Base-by-base conservation (phyloP, 805 yeast genomes). In the Kodamaea neixiangensis region DNA sequence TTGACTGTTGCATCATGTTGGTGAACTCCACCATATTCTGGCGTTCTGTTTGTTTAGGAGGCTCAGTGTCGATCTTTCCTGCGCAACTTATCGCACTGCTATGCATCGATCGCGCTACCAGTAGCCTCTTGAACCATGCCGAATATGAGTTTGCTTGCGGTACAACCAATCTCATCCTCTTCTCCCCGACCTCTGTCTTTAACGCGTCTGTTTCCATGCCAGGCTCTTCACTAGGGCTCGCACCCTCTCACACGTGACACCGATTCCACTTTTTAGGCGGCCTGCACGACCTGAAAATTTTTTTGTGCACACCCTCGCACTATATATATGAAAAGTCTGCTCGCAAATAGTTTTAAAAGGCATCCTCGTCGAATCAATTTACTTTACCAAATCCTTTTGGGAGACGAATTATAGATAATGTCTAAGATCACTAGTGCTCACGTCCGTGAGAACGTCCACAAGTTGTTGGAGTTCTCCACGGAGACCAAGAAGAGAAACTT, bases 401-500 rank as follows among this genome's bases (percentile, higher is more conserved):
- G 89, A 87, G 94, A 87, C 92, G 83, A 76, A 57, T 64, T 9
- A 60, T 59, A 45, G 54, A 61, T 65, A 62, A 87, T 87, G 93
- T 88, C 96, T 66, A 94, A 94, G 82, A 82, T 94, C 77, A 83
- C 93, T 68, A 82, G 88, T 68, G 73, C 96, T 73, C 92, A 88
- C 79, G 96, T 94, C 69, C 96, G 99, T 83, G 97, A 88, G 73
- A 83, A 91, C 85, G 97, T 94, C 76, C 83, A 88, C 76, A 86
- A 89, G 80, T 82, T 94, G 72, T 81, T 94, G 77, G 87, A 85
- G 74, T 84, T 76, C 86, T 90, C 98, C 69, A 83, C 75, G 76
- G 94, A 88, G 79, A 87, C 93, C 82, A 94, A 94, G 89, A 93
- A 94, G 97, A 92, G 99, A 87, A 94, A 94, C 96, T 94, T 94